Evolutionary conservation across 441 rosid species (phyloP).

Genomic region (Francoa sonchifolia): DNA sequence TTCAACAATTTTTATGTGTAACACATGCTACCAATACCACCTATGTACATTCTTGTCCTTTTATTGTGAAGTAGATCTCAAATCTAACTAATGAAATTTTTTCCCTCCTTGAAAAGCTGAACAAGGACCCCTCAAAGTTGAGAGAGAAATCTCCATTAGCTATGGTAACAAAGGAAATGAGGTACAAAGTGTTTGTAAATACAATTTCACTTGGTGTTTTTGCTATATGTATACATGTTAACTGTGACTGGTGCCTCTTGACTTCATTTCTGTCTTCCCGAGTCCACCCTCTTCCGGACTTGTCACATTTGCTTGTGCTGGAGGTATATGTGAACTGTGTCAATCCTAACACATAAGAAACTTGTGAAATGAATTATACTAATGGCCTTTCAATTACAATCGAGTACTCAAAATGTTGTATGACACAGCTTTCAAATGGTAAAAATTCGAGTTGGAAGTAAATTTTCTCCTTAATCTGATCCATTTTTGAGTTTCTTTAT

Average conservation of each 20-base stretch:
- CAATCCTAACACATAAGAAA: not conserved
- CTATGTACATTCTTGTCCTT: too few relatives aligned
- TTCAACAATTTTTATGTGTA: not conserved
- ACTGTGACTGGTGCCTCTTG: not conserved
- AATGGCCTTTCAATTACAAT: not conserved
- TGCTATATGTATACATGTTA: not conserved
- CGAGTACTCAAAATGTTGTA: not conserved
- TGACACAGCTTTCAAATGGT: too few relatives aligned
- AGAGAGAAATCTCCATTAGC: constrained; percentile 70
- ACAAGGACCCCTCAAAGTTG: constrained; percentile 26
- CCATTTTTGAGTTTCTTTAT: too few relatives aligned
- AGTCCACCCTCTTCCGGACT: not conserved
- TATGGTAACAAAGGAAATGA: constrained; percentile 94
- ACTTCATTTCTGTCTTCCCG: not conserved
- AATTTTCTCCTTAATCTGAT: too few relatives aligned
- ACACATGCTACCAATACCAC: too few relatives aligned
- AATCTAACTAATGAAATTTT: constrained; percentile 9
- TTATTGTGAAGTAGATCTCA: constrained; percentile 9
- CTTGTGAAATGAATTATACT: not conserved
- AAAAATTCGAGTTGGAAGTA: too few relatives aligned
- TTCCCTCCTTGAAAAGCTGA: constrained; percentile 31
- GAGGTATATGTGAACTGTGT: not conserved
- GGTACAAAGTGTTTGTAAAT: too few relatives aligned
- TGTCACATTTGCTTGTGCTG: too few relatives aligned
- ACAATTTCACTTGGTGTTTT: too few relatives aligned